Percentiles rank a stretch among this genome's conserved stretches.
Conservation (phyloP, 345 rosid genomes). For the Melaleuca quinquenervia region DNA sequence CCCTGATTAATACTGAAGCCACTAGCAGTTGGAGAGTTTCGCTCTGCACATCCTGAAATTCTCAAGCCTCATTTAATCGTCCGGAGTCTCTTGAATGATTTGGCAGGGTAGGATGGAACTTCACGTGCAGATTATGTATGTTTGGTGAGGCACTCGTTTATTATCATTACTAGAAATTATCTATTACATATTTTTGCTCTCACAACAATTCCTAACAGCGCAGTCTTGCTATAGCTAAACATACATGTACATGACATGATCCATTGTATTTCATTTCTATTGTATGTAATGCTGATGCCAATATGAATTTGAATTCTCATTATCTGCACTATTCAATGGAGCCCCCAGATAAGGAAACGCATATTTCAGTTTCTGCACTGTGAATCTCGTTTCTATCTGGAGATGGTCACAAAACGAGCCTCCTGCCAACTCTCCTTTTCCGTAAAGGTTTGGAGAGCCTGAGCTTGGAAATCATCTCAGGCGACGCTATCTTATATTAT, state of each 20-base stretch:
- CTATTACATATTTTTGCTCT: neutral
- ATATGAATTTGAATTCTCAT: neutral
- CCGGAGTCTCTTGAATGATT: neutral
- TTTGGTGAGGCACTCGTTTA: neutral
- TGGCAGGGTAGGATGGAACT: neutral
- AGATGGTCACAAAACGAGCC: neutral
- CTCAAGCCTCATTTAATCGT: neutral
- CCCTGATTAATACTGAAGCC: neutral
- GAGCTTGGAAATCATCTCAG: neutral
- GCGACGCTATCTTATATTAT: neutral
- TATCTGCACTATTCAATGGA: neutral
- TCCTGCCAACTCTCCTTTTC: neutral
- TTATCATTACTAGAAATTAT: neutral
- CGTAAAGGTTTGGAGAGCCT: neutral
- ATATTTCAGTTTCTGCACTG: neutral
- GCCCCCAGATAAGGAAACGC: neutral
- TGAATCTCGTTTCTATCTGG: neutral
- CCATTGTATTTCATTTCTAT: neutral
- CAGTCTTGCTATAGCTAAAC: neutral
- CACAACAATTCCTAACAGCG: neutral
- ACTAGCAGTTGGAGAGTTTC: neutral
- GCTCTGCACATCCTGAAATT: neutral
- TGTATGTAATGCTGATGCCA: neutral
- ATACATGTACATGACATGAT: neutral
- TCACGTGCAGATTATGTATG: neutral